phyloP scores from a whole-genome alignment of 179 eudicot species.

The Sideroxylon spinosum region DNA sequence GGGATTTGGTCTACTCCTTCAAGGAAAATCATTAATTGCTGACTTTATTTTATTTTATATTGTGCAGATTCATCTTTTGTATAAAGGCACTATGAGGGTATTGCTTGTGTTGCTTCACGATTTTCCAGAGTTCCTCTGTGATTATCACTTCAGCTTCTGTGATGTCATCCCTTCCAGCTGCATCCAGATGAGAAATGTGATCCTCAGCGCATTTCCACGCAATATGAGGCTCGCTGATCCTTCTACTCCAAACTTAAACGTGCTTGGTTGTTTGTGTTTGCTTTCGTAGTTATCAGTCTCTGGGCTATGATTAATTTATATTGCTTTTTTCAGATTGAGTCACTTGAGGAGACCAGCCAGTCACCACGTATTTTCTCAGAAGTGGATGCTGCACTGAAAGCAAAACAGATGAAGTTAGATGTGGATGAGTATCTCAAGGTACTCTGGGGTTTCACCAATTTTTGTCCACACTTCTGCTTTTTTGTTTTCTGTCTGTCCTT shows the following conservation, averaged over 20 bases:
- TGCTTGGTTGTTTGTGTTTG: constrained; percentile 49
- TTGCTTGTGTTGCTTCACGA: constrained; percentile 91
- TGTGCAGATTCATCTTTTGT: constrained; percentile 72
- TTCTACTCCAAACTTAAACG: constrained; percentile 93
- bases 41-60: constrained; percentile 21
- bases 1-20: neutral
- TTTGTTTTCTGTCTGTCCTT: constrained; percentile 1
- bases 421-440: constrained; percentile 95
- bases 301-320: neutral
- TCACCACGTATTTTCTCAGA: constrained; percentile 82
- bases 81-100: constrained; percentile 84
- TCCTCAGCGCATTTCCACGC: constrained; percentile 93
- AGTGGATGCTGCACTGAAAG: constrained; percentile 74
- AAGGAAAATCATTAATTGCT: constrained; percentile 61
- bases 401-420: constrained; percentile 79
- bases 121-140: constrained; percentile 90
- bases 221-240: constrained; percentile 98
- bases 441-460: constrained; percentile 3
- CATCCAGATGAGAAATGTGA: constrained; percentile 93
- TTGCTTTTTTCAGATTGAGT: constrained; percentile 56
- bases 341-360: constrained; percentile 75
- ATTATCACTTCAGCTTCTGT: constrained; percentile 96
- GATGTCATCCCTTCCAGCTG: constrained; percentile 96
- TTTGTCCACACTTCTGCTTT: neutral
- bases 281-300: constrained; percentile 25